These are phyloP conservation scores for Sporothrix pseudoabietina DNA, from an alignment of 2,329 filamentous ascomycete genomes.

Conservation along the genomic window DNA sequence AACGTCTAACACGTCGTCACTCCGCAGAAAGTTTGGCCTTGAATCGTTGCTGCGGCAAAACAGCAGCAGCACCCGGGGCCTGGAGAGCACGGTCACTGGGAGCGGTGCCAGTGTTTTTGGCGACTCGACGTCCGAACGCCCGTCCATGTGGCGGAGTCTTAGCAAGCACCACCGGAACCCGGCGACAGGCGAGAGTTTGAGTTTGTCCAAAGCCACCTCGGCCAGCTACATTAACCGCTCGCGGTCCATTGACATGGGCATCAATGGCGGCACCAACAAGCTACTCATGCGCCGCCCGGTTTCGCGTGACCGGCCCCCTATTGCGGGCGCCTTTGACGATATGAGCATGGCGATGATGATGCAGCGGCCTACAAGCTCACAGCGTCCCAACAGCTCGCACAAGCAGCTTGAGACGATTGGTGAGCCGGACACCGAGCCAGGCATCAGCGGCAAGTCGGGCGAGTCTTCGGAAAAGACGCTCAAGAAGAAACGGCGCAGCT, in stretches of 20 bases:
- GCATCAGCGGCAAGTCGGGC: conserved; percentile 32
- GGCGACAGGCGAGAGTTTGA: conserved; percentile 62
- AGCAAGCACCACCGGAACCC: conserved; percentile 74
- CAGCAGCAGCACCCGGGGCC: conserved; percentile 58
- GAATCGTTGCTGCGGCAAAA: conserved; percentile 75
- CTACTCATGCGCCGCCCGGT: conserved; percentile 51
- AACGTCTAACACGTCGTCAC: conserved; percentile 82
- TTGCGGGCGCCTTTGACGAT: conserved; percentile 65
- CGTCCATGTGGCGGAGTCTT: conserved; percentile 82
- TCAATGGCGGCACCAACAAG: conserved; percentile 42
- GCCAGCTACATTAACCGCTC: conserved; percentile 62
- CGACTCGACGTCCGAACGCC: conserved; percentile 55
- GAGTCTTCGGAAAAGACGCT: conserved; percentile 43
- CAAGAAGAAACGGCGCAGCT: conserved; percentile 85
- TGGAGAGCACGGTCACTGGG: conserved; percentile 24
- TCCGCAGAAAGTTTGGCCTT: conserved; percentile 82
- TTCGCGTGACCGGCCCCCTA: conserved; percentile 62
- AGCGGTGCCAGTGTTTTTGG: conserved; percentile 41
- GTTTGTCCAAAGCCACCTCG: conserved; percentile 61
- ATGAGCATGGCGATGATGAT: conserved; percentile 30
- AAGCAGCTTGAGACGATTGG: conserved; percentile 60
- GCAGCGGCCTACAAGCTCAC: conserved; percentile 38
- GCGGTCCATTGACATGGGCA: conserved; percentile 74
- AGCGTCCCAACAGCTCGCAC: conserved; percentile 60
- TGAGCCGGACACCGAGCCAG: conserved; percentile 54